Percentiles rank a stretch among this genome's conserved stretches.
Evolutionary conservation across 768 basidiomycete species (phyloP).

Genomic region (Trametes cubensis): DNA sequence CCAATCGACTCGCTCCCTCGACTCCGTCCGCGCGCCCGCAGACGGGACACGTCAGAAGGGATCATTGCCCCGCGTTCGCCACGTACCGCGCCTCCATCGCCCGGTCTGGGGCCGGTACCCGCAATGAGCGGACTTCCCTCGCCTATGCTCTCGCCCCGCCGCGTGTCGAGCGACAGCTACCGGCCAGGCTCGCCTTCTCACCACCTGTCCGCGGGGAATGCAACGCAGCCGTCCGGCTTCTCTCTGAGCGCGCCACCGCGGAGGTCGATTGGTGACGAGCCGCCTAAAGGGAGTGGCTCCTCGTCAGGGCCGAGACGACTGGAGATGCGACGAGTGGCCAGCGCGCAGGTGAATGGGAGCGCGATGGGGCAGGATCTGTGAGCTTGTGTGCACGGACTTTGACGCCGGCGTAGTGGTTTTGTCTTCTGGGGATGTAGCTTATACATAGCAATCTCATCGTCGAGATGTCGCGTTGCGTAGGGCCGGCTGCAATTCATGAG

Average conservation of each 20-base stretch:
- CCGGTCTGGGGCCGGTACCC: constrained; percentile 24
- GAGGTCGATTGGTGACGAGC: constrained; percentile 20
- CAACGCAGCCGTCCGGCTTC: constrained; percentile 26
- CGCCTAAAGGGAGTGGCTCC: not conserved
- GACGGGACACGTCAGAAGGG: constrained; percentile 62
- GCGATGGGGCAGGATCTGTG: constrained; percentile 5
- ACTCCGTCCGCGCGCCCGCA: constrained; percentile 47
- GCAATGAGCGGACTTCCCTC: constrained; percentile 26
- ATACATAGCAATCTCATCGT: not conserved
- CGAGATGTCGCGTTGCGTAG: no score
- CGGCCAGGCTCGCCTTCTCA: constrained; percentile 13
- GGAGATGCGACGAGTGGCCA: constrained; percentile 29
- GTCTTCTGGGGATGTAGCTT: not conserved
- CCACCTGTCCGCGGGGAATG: not conserved
- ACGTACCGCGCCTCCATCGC: constrained; percentile 23
- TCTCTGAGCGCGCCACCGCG: constrained; percentile 48
- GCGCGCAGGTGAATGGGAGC: constrained; percentile 9
- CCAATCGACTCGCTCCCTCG: constrained; percentile 43
- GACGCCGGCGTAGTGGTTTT: not conserved
- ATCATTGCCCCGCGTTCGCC: constrained; percentile 66
- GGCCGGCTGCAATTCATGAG: no score
- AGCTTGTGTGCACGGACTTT: not conserved
- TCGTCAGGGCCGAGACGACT: constrained; percentile 14
- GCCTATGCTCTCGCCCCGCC: constrained; percentile 27
- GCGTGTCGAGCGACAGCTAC: constrained; percentile 26